phyloP scores from a whole-genome alignment of 2,329 filamentous ascomycete species.

The Zymoseptoria pseudotritici region DNA sequence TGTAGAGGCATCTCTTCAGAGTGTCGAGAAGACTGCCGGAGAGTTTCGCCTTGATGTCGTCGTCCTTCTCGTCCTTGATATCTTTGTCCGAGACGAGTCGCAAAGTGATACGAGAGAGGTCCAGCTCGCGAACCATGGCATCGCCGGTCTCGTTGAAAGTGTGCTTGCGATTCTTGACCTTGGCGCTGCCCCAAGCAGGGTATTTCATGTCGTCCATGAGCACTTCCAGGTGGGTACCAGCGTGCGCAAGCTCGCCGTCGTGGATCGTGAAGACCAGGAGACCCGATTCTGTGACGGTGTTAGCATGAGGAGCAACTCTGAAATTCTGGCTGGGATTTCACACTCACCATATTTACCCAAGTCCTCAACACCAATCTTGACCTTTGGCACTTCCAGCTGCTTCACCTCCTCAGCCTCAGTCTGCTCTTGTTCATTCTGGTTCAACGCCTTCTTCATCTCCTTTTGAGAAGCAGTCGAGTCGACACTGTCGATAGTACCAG shows the following conservation, averaged over 20 bases:
- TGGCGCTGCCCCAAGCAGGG: constrained; percentile 76
- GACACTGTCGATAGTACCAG: constrained; percentile 38
- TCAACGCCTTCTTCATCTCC: constrained; percentile 39
- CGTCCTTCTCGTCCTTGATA: constrained; percentile 59
- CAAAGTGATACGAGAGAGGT: constrained; percentile 87
- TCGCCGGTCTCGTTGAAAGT: constrained; percentile 89
- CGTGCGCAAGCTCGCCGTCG: constrained; percentile 74
- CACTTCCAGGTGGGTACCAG: constrained; percentile 72
- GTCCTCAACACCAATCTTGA: constrained; percentile 71
- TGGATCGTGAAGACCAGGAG: constrained; percentile 91
- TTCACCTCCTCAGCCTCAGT: constrained; percentile 35
- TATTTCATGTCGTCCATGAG: constrained; percentile 93
- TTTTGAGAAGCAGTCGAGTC: constrained; percentile 29
- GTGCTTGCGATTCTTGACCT: constrained; percentile 59
- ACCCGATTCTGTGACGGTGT: constrained; percentile 61
- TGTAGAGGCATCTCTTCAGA: constrained; percentile 76
- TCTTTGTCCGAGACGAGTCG: constrained; percentile 76
- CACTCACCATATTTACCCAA: constrained; percentile 64
- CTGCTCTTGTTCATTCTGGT: constrained; percentile 41
- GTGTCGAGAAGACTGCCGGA: constrained; percentile 80
- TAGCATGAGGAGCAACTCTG: no score
- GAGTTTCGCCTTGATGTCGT: constrained; percentile 72
- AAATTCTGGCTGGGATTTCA: no score
- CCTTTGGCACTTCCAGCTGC: constrained; percentile 60
- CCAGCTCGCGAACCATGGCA: constrained; percentile 92